Evolutionary conservation across 108 stramenopile genomes (phyloP).

Genomic region (Pseudonitzschia pungens): DNA sequence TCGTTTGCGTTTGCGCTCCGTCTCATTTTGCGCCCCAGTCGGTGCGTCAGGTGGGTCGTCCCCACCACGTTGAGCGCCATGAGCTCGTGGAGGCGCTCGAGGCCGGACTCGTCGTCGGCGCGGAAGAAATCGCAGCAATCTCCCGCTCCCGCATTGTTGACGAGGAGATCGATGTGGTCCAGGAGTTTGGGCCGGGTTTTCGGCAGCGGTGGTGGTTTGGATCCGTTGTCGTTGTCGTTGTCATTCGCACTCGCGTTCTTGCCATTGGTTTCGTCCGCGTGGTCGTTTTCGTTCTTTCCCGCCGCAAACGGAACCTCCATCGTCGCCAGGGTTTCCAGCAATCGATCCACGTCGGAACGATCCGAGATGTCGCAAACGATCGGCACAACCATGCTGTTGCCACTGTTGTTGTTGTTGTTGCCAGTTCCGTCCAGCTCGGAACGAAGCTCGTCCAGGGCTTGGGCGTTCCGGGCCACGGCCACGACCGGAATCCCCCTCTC

Average conservation of each 20-base stretch:
- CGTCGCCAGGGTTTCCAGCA: not conserved
- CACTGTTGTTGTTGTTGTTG: not conserved
- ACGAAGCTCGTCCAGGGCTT: not conserved
- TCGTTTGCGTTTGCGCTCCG: not conserved
- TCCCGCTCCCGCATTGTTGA: slow-evolving; percentile 2
- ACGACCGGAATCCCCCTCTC: not conserved
- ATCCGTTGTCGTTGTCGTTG: not conserved
- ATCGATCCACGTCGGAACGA: not conserved
- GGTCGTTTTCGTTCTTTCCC: not conserved
- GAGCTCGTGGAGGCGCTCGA: not conserved
- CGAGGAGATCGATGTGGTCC: not conserved
- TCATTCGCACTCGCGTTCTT: too few species aligned
- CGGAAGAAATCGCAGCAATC: not conserved
- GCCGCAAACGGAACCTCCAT: too few species aligned
- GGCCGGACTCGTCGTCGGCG: not conserved
- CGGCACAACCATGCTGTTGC: not conserved
- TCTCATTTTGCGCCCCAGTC: not conserved
- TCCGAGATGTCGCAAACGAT: not conserved
- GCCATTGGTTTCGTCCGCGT: too few species aligned
- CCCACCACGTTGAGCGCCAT: slow-evolving; percentile 2
- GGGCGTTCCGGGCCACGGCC: not conserved
- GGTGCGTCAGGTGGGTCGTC: not conserved
- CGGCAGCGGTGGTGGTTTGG: too few species aligned
- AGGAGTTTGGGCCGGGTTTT: not conserved
- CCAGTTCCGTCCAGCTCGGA: not conserved